phyloP scores from a whole-genome alignment of 208 protist species.

The Strigomonas galati region DNA sequence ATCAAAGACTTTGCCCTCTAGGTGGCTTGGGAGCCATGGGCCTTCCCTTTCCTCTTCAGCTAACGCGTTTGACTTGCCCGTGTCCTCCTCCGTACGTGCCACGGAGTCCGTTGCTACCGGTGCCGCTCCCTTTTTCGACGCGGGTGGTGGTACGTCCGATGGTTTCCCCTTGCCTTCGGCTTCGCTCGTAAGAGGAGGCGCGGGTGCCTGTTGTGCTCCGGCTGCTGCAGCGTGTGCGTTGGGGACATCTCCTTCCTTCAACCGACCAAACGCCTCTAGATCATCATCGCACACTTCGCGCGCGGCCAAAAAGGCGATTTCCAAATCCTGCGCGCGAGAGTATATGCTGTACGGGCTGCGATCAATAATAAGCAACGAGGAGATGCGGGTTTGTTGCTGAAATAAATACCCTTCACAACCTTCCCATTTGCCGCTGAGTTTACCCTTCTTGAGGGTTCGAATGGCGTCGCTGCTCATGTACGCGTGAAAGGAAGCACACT shows the following conservation, averaged over 20 bases:
- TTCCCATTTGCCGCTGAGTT: constrained; percentile 58
- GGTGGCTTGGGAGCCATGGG: not conserved
- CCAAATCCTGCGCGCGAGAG: constrained; percentile 71
- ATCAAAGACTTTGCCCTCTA: constrained; percentile 4
- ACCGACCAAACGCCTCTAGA: constrained; percentile 32
- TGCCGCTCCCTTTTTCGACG: no score
- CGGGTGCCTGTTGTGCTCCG: not conserved
- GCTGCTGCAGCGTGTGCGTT: not conserved
- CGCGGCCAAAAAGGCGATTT: constrained; percentile 72
- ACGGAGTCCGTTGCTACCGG: not conserved
- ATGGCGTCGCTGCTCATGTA: constrained; percentile 76
- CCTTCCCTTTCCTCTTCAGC: not conserved
- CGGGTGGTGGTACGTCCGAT: no score
- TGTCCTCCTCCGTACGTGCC: not conserved
- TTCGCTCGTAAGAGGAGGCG: not conserved
- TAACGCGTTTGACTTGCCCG: not conserved
- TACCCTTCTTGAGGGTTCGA: constrained; percentile 38
- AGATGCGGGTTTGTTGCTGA: constrained; percentile 57
- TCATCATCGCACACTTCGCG: constrained; percentile 63
- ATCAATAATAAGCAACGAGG: constrained; percentile 88
- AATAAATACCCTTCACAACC: constrained; percentile 79
- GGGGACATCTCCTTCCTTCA: constrained; percentile 7
- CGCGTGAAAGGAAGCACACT: constrained; percentile 76
- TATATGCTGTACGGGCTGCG: constrained; percentile 57
- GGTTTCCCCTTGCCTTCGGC: no score